Evolutionary conservation across 768 basidiomycete genomes (phyloP).

Genomic region (Saitozyma podzolica): DNA sequence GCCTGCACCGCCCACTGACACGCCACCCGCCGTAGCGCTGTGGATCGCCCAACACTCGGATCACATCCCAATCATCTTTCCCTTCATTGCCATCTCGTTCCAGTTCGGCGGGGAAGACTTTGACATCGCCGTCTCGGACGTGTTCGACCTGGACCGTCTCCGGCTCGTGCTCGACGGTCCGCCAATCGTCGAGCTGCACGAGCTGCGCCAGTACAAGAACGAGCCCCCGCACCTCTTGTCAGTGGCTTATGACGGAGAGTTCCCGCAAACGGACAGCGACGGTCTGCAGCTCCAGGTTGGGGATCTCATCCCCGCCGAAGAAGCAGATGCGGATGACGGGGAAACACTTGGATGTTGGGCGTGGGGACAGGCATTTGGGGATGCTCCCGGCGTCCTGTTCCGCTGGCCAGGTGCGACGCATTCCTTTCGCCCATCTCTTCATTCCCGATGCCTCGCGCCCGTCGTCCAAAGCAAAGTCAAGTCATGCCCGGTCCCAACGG

Average conservation of each 20-base stretch:
- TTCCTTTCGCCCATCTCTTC: no score
- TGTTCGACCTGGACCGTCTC: conserved; percentile 10
- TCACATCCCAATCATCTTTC: conserved; percentile 5
- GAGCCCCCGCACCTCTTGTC: neutral
- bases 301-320: conserved; percentile 5
- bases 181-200: conserved; percentile 13
- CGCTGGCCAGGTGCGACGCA: no score
- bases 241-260: conserved; percentile 3
- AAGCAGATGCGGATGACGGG: neutral
- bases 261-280: neutral
- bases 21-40: no score
- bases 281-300: neutral
- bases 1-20: no score
- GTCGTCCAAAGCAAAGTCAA: no score
- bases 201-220: neutral
- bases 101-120: neutral
- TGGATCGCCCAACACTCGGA: no score
- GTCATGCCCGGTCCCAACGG: no score
- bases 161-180: conserved; percentile 1
- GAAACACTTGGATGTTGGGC: conserved; percentile 7
- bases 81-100: conserved; percentile 1
- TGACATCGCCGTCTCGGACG: conserved; percentile 9
- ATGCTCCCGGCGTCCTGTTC: no score
- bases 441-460: no score
- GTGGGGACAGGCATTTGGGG: no score